Percentiles rank a stretch among this genome's conserved stretches.
phyloP scores from a whole-genome alignment of 139 green algal species.

The Raphidocelis subcapitata region DNA sequence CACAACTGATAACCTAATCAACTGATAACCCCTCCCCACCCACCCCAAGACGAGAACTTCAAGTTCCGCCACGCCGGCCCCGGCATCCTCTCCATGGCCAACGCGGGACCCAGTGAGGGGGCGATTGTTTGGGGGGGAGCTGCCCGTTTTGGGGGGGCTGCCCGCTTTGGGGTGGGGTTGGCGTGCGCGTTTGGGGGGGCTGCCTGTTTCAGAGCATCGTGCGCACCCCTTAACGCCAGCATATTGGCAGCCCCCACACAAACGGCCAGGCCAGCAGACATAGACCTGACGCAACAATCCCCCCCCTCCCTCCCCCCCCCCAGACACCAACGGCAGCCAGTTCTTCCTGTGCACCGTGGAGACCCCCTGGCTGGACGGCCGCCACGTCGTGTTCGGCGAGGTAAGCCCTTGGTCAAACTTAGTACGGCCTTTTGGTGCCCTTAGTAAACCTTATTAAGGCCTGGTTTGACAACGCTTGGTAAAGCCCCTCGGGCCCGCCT shows the following conservation, averaged over 20 bases:
- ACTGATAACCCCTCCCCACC: slow-evolving; percentile 23
- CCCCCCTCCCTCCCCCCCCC: neutral
- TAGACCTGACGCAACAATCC: neutral
- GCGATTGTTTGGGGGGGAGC: no score
- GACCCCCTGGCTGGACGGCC: slow-evolving; percentile 52
- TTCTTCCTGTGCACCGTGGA: slow-evolving; percentile 15
- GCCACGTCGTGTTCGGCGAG: slow-evolving; percentile 75
- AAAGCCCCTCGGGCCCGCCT: neutral
- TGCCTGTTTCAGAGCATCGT: neutral
- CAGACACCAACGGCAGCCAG: slow-evolving; percentile 48
- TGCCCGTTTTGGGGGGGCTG: no score
- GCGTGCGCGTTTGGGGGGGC: no score
- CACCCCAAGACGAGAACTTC: slow-evolving; percentile 88
- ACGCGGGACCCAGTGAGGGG: slow-evolving; percentile 53
- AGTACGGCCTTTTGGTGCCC: neutral
- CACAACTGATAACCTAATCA: slow-evolving; percentile 1
- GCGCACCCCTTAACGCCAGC: neutral
- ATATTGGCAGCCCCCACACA: neutral
- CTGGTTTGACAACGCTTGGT: neutral
- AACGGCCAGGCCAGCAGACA: no score
- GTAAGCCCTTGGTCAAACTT: slow-evolving; percentile 9
- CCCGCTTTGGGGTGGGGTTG: no score
- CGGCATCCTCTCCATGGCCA: slow-evolving; percentile 59
- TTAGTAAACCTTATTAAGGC: neutral
- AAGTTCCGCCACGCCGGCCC: slow-evolving; percentile 28